Conservation (phyloP, 306 rosid genomes). For the Parietaria judaica region DNA sequence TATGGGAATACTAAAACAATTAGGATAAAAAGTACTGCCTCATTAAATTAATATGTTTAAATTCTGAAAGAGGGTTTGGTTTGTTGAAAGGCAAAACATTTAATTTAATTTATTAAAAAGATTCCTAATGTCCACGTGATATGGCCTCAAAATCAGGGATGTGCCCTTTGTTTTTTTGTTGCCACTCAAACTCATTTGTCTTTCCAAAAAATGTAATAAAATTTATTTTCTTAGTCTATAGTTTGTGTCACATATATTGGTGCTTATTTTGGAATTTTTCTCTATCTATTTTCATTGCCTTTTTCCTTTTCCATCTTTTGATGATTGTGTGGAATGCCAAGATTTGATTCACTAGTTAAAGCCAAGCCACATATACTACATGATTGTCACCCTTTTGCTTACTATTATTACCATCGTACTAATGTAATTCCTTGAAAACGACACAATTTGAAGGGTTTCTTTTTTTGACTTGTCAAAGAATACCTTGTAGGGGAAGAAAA, state of each 20-base stretch:
- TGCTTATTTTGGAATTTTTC: conserved; percentile 4
- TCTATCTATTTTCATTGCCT: not conserved
- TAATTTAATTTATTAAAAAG: conserved; percentile 19
- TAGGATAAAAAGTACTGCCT: not conserved
- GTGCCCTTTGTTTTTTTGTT: conserved; percentile 28
- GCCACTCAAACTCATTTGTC: conserved; percentile 25
- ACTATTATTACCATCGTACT: conserved; percentile 9
- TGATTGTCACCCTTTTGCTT: conserved; percentile 27
- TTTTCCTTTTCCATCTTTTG: conserved; percentile 45
- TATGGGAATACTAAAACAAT: not conserved
- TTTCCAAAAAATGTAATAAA: conserved; percentile 4
- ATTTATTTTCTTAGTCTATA: conserved; percentile 22
- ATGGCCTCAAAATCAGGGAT: conserved; percentile 76
- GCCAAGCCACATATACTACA: conserved; percentile 30
- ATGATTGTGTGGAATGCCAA: conserved; percentile 40
- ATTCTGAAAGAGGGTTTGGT: conserved; percentile 17
- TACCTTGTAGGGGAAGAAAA: too few relatives aligned
- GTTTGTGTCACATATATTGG: conserved; percentile 25
- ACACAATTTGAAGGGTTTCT: not conserved
- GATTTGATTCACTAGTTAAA: conserved; percentile 24
- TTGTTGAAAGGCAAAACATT: conserved; percentile 16
- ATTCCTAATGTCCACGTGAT: conserved; percentile 67
- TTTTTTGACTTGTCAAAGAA: too few relatives aligned
- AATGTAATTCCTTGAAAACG: not conserved
- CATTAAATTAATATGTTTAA: conserved; percentile 2